phyloP scores from a whole-genome alignment of 1,139 yeast genomes.

The Yamadazyma kanchanaburiensis region DNA sequence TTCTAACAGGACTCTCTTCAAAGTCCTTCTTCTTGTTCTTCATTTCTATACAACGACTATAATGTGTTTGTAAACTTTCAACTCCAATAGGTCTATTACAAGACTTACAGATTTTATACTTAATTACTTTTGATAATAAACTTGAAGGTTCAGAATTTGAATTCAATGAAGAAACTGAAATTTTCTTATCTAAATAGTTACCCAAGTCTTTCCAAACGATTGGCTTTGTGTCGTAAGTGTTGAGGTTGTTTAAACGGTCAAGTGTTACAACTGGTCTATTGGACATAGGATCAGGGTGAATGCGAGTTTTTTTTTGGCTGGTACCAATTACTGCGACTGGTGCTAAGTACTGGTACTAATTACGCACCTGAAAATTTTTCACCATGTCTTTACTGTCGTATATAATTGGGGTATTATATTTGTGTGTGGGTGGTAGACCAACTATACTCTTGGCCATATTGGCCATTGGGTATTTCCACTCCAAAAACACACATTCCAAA shows the following conservation, averaged over 20 bases:
- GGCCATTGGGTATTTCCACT: no score
- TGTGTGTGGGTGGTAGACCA: not conserved
- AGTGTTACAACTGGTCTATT: slow-evolving; percentile 12
- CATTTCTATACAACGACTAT: slow-evolving; percentile 45
- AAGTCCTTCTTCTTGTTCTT: slow-evolving; percentile 35
- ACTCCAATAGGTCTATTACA: slow-evolving; percentile 65
- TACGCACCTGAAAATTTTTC: no score
- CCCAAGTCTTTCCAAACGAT: slow-evolving; percentile 64
- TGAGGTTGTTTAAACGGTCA: slow-evolving; percentile 13
- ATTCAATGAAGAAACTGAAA: slow-evolving; percentile 22
- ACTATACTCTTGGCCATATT: not conserved
- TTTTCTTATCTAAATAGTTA: slow-evolving; percentile 48
- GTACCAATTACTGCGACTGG: no score
- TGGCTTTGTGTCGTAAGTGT: slow-evolving; percentile 15
- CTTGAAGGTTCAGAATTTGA: slow-evolving; percentile 23
- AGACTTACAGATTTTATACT: slow-evolving; percentile 61
- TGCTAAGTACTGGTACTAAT: no score
- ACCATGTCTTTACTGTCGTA: no score
- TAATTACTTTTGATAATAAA: slow-evolving; percentile 39
- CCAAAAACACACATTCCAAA: not conserved
- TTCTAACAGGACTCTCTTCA: slow-evolving; percentile 24
- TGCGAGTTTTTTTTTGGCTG: no score
- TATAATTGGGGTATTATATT: no score
- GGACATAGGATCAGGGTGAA: no score
- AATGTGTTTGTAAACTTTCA: slow-evolving; percentile 43